These are phyloP conservation scores for Hibiscus trionum DNA, from an alignment of 345 rosid species.

Conservation along the genomic window DNA sequence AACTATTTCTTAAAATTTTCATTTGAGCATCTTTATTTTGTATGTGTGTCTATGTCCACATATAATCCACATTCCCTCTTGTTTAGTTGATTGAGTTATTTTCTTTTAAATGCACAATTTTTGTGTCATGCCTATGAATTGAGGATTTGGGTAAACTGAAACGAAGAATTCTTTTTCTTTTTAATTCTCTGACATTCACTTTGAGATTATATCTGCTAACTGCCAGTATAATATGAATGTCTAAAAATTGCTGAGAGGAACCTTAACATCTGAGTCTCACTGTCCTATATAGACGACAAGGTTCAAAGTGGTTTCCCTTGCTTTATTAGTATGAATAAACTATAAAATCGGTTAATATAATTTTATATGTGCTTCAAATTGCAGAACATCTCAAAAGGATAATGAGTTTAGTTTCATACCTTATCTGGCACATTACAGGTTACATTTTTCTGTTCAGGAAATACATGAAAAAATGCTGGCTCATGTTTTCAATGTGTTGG, in stretches of 20 bases:
- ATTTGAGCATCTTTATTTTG: neutral
- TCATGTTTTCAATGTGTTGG: neutral
- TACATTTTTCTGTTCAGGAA: neutral
- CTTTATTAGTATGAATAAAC: neutral
- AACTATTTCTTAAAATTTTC: conserved; percentile 7
- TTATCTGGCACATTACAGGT: neutral
- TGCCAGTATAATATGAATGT: neutral
- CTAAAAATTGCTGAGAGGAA: neutral
- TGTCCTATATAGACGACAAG: neutral
- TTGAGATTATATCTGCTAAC: neutral
- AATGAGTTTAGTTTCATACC: neutral
- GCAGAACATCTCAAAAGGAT: neutral
- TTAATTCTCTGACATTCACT: neutral
- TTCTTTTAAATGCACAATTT: neutral
- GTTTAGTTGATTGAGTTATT: neutral
- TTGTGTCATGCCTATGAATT: conserved; percentile 3
- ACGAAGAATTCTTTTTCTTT: neutral
- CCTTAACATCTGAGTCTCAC: neutral
- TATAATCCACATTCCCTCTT: neutral
- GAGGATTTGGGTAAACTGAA: neutral
- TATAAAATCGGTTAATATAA: neutral
- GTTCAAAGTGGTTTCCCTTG: neutral
- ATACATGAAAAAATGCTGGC: neutral
- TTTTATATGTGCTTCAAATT: neutral
- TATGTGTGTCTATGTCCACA: neutral